Percentiles rank a stretch among this genome's conserved stretches.
phyloP scores from a whole-genome alignment of 2,329 filamentous ascomycete species.

The Ophiobolus disseminans region DNA sequence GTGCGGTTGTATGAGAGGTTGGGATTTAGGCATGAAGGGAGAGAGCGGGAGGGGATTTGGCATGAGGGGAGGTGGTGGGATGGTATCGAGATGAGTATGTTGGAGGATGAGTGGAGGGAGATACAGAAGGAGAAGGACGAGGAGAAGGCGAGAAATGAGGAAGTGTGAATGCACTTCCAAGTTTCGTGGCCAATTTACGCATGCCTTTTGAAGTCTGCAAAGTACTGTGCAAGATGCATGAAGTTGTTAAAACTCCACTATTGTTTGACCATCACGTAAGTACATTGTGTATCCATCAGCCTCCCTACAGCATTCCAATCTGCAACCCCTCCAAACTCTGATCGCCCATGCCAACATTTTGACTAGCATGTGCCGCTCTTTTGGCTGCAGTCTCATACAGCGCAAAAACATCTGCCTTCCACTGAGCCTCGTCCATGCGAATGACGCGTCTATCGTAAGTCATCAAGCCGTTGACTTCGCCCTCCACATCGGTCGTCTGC shows the following conservation, averaged over 20 bases:
- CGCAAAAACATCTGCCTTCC: conserved; percentile 65
- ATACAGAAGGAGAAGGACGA: too few relatives aligned
- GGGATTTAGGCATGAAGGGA: conserved; percentile 56
- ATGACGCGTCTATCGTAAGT: conserved; percentile 71
- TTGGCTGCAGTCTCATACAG: conserved; percentile 61
- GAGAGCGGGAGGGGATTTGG: conserved; percentile 53
- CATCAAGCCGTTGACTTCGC: conserved; percentile 74
- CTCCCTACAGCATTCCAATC: conserved; percentile 3
- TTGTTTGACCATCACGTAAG: not conserved
- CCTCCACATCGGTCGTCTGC: conserved; percentile 77
- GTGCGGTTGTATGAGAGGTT: conserved; percentile 53
- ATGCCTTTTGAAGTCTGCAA: too few relatives aligned
- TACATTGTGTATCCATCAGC: not conserved
- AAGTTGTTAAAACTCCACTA: too few relatives aligned
- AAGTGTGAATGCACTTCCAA: too few relatives aligned
- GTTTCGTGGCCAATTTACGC: too few relatives aligned
- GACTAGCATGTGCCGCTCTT: conserved; percentile 9
- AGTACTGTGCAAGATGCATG: too few relatives aligned
- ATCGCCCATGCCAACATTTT: not conserved
- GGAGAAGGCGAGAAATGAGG: too few relatives aligned
- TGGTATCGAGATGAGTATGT: conserved; percentile 33
- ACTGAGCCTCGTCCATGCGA: conserved; percentile 64
- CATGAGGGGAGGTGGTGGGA: conserved; percentile 53
- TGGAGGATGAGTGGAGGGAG: conserved; percentile 40
- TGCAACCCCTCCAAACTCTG: conserved; percentile 5